Evolutionary conservation across 352 stramenopile genomes (phyloP).

Genomic region (Phytophthora megakarya): DNA sequence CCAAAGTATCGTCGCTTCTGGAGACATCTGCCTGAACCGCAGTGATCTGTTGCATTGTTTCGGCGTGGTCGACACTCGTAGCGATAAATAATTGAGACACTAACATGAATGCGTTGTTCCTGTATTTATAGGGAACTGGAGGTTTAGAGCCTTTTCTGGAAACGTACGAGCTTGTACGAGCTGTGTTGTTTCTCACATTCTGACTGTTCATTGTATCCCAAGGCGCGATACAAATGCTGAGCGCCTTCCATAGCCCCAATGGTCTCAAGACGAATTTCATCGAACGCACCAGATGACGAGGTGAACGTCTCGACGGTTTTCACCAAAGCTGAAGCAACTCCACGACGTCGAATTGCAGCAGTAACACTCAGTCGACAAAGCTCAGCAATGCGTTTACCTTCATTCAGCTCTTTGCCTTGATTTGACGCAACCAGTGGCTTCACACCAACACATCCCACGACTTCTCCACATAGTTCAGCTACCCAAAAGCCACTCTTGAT

Average conservation of each 20-base stretch:
- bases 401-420: background rate
- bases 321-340: constrained; percentile 57
- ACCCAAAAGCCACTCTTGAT: constrained; percentile 64
- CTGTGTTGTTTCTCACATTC: constrained; percentile 37
- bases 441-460: constrained; percentile 67
- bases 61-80: constrained; percentile 2
- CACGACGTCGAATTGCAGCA: constrained; percentile 42
- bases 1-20: background rate
- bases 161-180: constrained; percentile 63
- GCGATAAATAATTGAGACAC: background rate
- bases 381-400: constrained; percentile 36
- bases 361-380: constrained; percentile 68
- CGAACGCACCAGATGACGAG: constrained; percentile 26
- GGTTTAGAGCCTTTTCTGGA: constrained; percentile 44
- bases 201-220: constrained; percentile 48
- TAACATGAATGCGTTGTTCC: background rate
- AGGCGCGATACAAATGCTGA: constrained; percentile 52
- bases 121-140: constrained; percentile 30
- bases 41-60: constrained; percentile 9
- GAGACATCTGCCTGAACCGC: background rate
- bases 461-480: constrained; percentile 36
- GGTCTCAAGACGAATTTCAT: constrained; percentile 57
- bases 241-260: constrained; percentile 64
- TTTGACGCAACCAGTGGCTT: constrained; percentile 35
- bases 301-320: constrained; percentile 48